Base-by-base conservation (phyloP, 2,329 filamentous ascomycete genomes). In the Kalmusia sp. region DNA sequence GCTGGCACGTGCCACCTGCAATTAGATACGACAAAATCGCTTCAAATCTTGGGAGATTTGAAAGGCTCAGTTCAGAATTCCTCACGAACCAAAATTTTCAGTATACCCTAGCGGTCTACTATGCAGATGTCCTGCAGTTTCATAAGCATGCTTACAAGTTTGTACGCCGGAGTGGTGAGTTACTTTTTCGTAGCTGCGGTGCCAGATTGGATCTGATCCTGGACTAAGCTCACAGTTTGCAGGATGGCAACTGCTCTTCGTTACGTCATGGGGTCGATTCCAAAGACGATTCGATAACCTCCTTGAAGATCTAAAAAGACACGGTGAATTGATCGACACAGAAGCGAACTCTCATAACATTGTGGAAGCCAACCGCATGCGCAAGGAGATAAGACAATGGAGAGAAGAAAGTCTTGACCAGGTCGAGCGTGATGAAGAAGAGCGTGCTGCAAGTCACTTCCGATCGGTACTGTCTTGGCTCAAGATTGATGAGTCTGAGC, bases 41-140 rank as follows among this genome's bases (percentile, higher is more conserved):
- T n/a, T n/a, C n/a, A n/a, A n/a, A n/a, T n/a, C 59, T 83, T 1
- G 56, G 58, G 1, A 65, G 79, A 0, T 79, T 82, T 53, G 59
- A 71, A 24, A 55, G 70, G 0, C 62, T 81, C 0, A 53, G 61
- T 2, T 6, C 61, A 1, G 55, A 70, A 0, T 79, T 78, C 17
- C 39, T 33, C 1, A 49, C 45, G 0, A 60, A 77, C 4, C 25
- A 54, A 0, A 61, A 75, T 0, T 76, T 83, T 27, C 76, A 81
- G 28, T 58, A 74, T 9, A 70, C 76, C 0, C 54, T 82, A 0
- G 77, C 76, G 0, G 51, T 77, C 0, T 78, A 80, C 27, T 83
- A 82, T 34, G 62, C 72, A 0, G 78, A 83, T n/a, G 80, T 83
- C 17, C 64, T 83, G 0, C 54, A 76, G 11, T 83, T 83, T 31